Evolutionary conservation across 345 rosid genomes (phyloP), one percentile per base, ranked within the genome.

Genomic region (Microthlaspi erraticum): DNA sequence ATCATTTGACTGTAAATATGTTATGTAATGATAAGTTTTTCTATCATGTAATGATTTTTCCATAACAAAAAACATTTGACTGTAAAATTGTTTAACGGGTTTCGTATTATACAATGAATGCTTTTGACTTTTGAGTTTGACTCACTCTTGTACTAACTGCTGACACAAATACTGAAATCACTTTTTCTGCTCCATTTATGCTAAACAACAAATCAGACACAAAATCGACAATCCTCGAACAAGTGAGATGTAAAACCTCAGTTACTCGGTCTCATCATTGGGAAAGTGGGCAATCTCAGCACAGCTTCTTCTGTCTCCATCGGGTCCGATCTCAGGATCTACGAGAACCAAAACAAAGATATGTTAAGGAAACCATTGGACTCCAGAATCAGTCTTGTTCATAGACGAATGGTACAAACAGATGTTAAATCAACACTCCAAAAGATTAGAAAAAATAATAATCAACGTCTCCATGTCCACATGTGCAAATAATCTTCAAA

Each of bases 321-420:
- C 5, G 88, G 97, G 55, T 90, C 94, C 9, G 97, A 86, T 71
- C 93, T 80, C 73, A 81, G 61, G 23, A 90, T 83, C 96, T 89
- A 65, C 44, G 44, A 36, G 14, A 14, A 14, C 60, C 29, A 26
- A 26, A 26, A 26, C 29, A 6, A 50, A 32, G 8, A 26, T 31
- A 5, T 17, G n/a, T 31, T 44, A 19, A 10, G 12, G 37, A 65
- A 13, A 13, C 38, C 16, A 51, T 39, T 37, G 60, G 41, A 10
- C 5, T 52, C 17, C 10, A 52, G 20, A 50, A 37, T 51, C 14
- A 64, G 49, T 65, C 14, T 51, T 51, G 10, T 10, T 49, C 20
- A 2, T 10, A 10, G 26, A 23, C 26, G 26, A 23, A 23, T 23
- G 26, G 26, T 23, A 23, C 26, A 23, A 23, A 23, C 3, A 23